phyloP scores from a whole-genome alignment of 164 flowering plant genomes.

The Pachysandra terminalis region DNA sequence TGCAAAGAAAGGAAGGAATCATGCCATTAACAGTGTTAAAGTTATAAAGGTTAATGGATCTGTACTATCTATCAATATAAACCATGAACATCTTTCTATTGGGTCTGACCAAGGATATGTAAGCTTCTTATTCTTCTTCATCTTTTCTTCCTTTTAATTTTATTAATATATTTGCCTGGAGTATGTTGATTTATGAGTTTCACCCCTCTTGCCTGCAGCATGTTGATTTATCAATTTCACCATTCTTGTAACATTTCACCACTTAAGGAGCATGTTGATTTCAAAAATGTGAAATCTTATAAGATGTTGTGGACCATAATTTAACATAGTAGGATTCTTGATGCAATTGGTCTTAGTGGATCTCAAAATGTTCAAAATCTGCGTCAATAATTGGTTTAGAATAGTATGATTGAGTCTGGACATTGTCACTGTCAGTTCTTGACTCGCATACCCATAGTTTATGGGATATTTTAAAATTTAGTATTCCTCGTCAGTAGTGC shows the following conservation, averaged over 20 bases:
- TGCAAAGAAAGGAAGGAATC: constrained; percentile 62
- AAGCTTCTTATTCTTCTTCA: constrained; percentile 21
- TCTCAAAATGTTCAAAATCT: neutral
- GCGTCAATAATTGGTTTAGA: neutral
- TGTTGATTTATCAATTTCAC: too few relatives aligned
- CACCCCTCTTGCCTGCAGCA: too few relatives aligned
- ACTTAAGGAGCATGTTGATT: too few relatives aligned
- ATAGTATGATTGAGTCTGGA: neutral
- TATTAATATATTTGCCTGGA: too few relatives aligned
- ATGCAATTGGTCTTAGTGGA: neutral
- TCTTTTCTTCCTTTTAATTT: neutral
- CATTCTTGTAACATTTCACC: too few relatives aligned
- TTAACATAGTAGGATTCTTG: too few relatives aligned
- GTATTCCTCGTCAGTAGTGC: neutral
- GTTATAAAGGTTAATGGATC: constrained; percentile 63
- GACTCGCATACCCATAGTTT: neutral
- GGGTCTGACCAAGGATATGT: constrained; percentile 95
- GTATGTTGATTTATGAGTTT: too few relatives aligned
- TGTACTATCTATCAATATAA: constrained; percentile 44
- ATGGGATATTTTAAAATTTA: neutral
- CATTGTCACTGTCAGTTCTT: neutral
- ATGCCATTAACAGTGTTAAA: constrained; percentile 52
- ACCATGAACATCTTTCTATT: constrained; percentile 54
- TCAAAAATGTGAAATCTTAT: too few relatives aligned
- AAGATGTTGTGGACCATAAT: neutral